phyloP scores from a whole-genome alignment of 768 basidiomycete species.

The Thelephora ganbajun region DNA sequence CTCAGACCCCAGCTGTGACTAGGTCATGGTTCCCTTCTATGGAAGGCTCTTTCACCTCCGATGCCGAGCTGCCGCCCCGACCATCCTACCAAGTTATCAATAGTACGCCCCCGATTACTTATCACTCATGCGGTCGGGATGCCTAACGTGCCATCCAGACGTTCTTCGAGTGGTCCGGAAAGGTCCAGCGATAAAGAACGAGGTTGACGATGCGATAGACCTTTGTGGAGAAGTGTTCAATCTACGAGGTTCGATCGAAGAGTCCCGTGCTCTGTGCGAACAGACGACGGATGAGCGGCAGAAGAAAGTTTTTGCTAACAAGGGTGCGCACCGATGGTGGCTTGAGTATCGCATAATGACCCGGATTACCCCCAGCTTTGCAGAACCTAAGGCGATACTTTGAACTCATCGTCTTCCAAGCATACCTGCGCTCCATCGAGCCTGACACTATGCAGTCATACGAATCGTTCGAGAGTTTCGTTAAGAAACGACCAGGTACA shows the following conservation, averaged over 20 bases:
- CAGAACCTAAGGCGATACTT: conserved; percentile 79
- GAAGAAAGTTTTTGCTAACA: conserved; percentile 51
- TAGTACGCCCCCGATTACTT: conserved; percentile 32
- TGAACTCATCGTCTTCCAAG: conserved; percentile 77
- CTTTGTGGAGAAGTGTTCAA: conserved; percentile 75
- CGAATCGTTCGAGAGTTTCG: conserved; percentile 69
- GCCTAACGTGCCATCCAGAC: conserved; percentile 27
- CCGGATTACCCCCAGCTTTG: conserved; percentile 33
- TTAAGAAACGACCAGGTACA: conserved; percentile 71
- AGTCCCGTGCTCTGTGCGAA: conserved; percentile 62
- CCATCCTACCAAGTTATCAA: conserved; percentile 84
- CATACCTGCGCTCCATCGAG: conserved; percentile 70
- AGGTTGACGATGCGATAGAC: conserved; percentile 81
- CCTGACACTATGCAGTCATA: conserved; percentile 69
- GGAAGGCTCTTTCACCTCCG: conserved; percentile 15
- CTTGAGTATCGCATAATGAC: not conserved
- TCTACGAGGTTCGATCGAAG: conserved; percentile 80
- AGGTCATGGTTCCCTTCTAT: conserved; percentile 24
- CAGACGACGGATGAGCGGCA: conserved; percentile 60
- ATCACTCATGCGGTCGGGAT: conserved; percentile 2
- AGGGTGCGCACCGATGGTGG: conserved; percentile 31
- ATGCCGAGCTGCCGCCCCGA: conserved; percentile 21
- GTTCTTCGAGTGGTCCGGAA: conserved; percentile 76
- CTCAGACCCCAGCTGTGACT: conserved; percentile 20
- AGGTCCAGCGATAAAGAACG: conserved; percentile 73